phyloP scores from a whole-genome alignment of 192 early-diverging fungal species.

The Coemansia sp. region DNA sequence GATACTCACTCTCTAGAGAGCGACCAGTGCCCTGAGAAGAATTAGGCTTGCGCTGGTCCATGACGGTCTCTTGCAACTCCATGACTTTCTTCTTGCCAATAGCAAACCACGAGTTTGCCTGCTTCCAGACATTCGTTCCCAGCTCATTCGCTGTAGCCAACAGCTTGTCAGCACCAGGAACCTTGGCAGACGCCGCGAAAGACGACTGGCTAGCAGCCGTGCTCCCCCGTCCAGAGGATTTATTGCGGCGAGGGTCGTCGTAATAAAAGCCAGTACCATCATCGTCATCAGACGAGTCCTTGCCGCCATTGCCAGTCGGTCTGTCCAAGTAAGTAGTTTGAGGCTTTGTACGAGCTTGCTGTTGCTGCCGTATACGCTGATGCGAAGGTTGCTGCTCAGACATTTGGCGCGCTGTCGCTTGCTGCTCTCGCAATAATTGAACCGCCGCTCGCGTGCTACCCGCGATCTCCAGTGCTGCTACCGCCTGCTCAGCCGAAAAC shows the following conservation, averaged over 20 bases:
- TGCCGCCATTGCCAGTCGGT: neutral
- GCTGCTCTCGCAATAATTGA: conserved; percentile 44
- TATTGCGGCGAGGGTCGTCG: conserved; percentile 16
- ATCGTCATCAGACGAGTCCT: conserved; percentile 31
- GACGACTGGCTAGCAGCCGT: conserved; percentile 7
- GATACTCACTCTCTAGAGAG: conserved; percentile 7
- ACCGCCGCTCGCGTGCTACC: conserved; percentile 65
- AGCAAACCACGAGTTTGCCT: conserved; percentile 57
- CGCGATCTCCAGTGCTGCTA: conserved; percentile 69
- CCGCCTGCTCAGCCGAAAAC: conserved; percentile 69
- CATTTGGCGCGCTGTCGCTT: conserved; percentile 19
- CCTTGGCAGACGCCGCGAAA: conserved; percentile 5
- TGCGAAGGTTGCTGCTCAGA: conserved; percentile 3
- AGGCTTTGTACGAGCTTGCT: neutral
- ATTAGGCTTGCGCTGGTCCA: conserved; percentile 31
- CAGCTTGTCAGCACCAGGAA: conserved; percentile 33
- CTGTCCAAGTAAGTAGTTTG: conserved; percentile 14
- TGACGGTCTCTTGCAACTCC: conserved; percentile 52
- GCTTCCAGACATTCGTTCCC: conserved; percentile 49
- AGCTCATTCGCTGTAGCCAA: conserved; percentile 55
- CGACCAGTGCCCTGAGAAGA: neutral
- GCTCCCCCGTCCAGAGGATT: neutral
- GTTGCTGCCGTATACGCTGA: conserved; percentile 3
- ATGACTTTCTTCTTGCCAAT: conserved; percentile 58
- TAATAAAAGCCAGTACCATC: conserved; percentile 13